These are phyloP conservation scores for Boletus subluridellus DNA, from an alignment of 1,284 basidiomycete species.

Conservation along the genomic window DNA sequence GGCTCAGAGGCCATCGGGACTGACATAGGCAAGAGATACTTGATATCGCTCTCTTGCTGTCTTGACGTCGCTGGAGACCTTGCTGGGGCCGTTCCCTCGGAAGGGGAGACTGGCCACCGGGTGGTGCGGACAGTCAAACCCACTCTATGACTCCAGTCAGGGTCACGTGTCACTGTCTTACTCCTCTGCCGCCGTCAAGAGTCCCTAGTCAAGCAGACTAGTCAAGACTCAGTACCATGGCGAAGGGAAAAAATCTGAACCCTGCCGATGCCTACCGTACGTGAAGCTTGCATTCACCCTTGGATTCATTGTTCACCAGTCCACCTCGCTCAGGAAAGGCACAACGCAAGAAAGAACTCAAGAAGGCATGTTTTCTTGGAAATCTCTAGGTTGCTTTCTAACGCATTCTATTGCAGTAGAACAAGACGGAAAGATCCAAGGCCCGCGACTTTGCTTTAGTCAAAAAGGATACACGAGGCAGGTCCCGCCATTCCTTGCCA, in stretches of 20 bases:
- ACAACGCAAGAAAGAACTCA: constrained; percentile 83
- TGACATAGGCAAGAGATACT: constrained; percentile 17
- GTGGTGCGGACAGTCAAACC: not conserved
- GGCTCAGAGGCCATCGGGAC: constrained; percentile 41
- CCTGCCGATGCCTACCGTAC: constrained; percentile 82
- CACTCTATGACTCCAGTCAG: constrained; percentile 23
- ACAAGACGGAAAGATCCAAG: constrained; percentile 78
- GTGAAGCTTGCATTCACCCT: constrained; percentile 17
- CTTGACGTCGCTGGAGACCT: constrained; percentile 11
- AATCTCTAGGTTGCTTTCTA: constrained; percentile 5
- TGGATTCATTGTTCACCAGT: not conserved
- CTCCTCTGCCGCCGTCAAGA: too few relatives aligned
- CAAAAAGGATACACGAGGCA: constrained; percentile 84
- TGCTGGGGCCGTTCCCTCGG: constrained; percentile 35
- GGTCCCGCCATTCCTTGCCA: constrained; percentile 2
- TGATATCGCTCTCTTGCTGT: not conserved
- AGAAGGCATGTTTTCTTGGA: constrained; percentile 59
- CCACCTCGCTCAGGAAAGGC: constrained; percentile 63
- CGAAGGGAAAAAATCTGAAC: constrained; percentile 77
- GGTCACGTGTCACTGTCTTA: constrained; percentile 25
- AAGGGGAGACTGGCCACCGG: constrained; percentile 30
- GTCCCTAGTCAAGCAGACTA: too few relatives aligned
- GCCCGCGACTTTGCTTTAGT: constrained; percentile 77
- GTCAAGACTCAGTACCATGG: constrained; percentile 47
- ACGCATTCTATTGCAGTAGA: constrained; percentile 59